A percentile compares a stretch with the other conserved stretches of the same genome.
Evolutionary conservation across 768 basidiomycete genomes (phyloP).

Genomic region (Phaffia australis): DNA sequence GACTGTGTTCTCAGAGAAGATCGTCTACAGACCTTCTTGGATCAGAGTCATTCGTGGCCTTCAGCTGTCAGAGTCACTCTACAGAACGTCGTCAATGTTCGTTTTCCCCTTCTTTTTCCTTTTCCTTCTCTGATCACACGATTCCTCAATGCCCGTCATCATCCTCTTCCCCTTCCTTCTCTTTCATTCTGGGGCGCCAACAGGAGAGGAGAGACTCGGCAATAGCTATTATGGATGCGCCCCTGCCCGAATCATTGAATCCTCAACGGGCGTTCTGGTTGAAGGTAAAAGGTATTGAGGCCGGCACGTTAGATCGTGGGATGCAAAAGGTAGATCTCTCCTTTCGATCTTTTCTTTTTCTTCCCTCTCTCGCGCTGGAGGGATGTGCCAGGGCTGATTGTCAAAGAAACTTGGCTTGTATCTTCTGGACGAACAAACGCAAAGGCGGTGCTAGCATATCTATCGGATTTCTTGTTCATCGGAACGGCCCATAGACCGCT

Average conservation of each 20-base stretch:
- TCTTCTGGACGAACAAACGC: neutral
- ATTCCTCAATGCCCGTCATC: neutral
- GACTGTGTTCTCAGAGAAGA: conserved; percentile 34
- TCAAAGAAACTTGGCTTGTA: no score
- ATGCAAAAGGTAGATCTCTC: conserved; percentile 8
- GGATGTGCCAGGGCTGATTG: neutral
- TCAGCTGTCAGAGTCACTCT: neutral
- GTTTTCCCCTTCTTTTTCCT: neutral
- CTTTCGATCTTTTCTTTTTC: neutral
- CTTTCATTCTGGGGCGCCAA: neutral
- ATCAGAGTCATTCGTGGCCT: conserved; percentile 8
- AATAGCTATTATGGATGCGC: conserved; percentile 9
- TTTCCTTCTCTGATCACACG: neutral
- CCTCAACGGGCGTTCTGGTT: conserved; percentile 20
- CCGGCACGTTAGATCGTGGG: neutral
- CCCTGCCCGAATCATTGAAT: neutral
- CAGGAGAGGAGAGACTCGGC: conserved; percentile 3
- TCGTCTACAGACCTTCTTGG: conserved; percentile 31
- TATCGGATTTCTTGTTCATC: conserved; percentile 38
- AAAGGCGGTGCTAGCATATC: conserved; percentile 35
- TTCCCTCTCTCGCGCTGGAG: neutral
- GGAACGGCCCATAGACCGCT: conserved; percentile 35
- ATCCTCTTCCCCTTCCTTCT: neutral
- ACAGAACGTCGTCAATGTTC: neutral
- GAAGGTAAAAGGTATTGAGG: conserved; percentile 4